phyloP scores from a whole-genome alignment of 2,329 filamentous ascomycete species.

The Penicillium verrucosum region DNA sequence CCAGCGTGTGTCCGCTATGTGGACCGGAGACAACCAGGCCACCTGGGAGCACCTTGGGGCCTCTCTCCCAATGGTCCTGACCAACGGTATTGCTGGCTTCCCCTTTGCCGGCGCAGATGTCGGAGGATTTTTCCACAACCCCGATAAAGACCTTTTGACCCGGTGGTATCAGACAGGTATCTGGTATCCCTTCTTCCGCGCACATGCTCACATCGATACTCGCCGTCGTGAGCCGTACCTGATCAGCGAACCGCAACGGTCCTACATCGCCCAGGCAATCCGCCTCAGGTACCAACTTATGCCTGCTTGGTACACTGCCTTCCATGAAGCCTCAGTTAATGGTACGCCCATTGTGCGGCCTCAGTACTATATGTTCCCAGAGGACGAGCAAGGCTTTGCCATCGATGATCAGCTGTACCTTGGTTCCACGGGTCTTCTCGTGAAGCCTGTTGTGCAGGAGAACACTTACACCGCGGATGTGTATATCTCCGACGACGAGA shows the following conservation, averaged over 20 bases:
- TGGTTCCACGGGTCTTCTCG: constrained; percentile 82
- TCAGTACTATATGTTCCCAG: constrained; percentile 88
- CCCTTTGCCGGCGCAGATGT: constrained; percentile 95
- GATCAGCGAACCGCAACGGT: constrained; percentile 75
- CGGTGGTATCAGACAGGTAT: constrained; percentile 96
- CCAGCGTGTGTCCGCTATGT: constrained; percentile 90
- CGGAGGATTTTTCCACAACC: constrained; percentile 97
- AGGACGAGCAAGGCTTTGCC: constrained; percentile 79
- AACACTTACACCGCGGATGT: constrained; percentile 70
- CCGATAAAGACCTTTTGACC: constrained; percentile 82
- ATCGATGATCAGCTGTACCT: constrained; percentile 94
- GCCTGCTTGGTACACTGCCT: constrained; percentile 94
- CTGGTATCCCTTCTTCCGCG: constrained; percentile 98
- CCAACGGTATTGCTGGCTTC: constrained; percentile 87
- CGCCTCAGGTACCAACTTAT: constrained; percentile 85
- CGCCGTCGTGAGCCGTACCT: constrained; percentile 92
- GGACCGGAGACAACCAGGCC: constrained; percentile 97
- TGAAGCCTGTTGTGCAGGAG: constrained; percentile 81
- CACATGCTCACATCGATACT: constrained; percentile 93
- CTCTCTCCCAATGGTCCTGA: constrained; percentile 88
- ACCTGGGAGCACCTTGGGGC: constrained; percentile 87
- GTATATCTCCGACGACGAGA: constrained; percentile 82
- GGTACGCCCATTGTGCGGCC: constrained; percentile 86
- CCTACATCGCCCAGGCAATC: constrained; percentile 82
- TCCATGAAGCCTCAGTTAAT: constrained; percentile 79